Evolutionary conservation across 768 basidiomycete species (phyloP).

Genomic region (Dacryopinax primogenitus): DNA sequence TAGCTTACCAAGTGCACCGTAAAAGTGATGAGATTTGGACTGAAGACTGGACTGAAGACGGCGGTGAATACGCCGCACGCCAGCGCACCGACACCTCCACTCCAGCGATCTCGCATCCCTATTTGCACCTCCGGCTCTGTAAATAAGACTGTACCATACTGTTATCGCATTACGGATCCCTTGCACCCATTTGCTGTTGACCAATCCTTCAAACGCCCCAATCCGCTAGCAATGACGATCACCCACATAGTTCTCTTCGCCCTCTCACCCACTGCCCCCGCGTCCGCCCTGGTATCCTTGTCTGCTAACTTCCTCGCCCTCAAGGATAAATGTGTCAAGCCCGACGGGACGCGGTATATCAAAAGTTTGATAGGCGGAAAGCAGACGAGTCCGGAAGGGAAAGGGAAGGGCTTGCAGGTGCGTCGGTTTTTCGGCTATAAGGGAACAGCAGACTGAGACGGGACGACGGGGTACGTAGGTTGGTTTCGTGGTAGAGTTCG

Average conservation of each 20-base stretch:
- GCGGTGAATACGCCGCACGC: no score
- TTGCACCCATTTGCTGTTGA: no score
- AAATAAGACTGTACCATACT: no score
- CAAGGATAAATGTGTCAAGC: neutral
- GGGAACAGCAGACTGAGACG: neutral
- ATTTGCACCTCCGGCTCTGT: no score
- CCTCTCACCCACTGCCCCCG: neutral
- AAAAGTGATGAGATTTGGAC: no score
- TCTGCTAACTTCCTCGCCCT: neutral
- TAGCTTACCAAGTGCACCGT: no score
- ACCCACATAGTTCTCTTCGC: conserved; percentile 4
- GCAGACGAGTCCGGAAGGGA: conserved; percentile 6
- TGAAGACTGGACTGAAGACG: no score
- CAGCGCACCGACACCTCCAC: no score
- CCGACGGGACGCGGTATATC: neutral
- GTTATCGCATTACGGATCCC: no score
- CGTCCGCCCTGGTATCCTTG: neutral
- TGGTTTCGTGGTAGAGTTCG: neutral
- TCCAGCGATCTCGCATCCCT: no score
- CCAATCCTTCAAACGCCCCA: no score
- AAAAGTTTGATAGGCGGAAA: neutral
- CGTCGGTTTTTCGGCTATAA: neutral
- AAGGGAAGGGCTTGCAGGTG: conserved; percentile 4
- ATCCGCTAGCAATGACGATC: no score
- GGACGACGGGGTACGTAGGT: neutral